Evolutionary conservation across 2,329 filamentous ascomycete species (phyloP).

Genomic region (Coniochaeta prunicola): DNA sequence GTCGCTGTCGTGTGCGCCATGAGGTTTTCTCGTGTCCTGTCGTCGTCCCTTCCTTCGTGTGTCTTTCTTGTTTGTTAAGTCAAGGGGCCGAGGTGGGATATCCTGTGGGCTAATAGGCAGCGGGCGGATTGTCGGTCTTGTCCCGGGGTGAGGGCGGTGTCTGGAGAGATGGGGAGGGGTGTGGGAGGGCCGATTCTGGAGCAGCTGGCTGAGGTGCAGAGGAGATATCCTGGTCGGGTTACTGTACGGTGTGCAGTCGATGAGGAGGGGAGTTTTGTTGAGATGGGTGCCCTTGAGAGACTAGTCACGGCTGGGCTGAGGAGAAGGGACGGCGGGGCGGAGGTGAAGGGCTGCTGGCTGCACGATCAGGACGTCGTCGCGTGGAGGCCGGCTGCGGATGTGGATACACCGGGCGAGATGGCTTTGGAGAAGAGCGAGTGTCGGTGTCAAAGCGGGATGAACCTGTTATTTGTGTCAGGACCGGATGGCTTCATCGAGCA

Average conservation of each 20-base stretch:
- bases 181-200: conserved; percentile 44
- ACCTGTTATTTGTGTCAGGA: conserved; percentile 77
- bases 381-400: conserved; percentile 18
- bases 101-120: conserved; percentile 27
- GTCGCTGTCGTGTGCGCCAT: too few relatives aligned
- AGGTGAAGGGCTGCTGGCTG: conserved; percentile 13
- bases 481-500: conserved; percentile 82
- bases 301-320: background rate
- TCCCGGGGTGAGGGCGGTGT: background rate
- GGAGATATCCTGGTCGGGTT: conserved; percentile 46
- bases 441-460: conserved; percentile 35
- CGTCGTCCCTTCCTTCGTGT: too few relatives aligned
- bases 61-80: too few relatives aligned
- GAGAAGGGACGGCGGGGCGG: background rate
- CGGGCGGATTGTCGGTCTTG: conserved; percentile 24
- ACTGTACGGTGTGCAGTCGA: conserved; percentile 74
- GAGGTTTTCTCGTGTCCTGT: too few relatives aligned
- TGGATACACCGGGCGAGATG: conserved; percentile 5
- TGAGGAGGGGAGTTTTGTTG: conserved; percentile 64
- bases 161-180: conserved; percentile 9
- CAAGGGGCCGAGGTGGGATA: too few relatives aligned
- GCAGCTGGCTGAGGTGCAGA: conserved; percentile 57
- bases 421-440: conserved; percentile 17
- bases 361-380: conserved; percentile 19
- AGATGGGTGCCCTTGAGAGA: conserved; percentile 18